Evolutionary conservation across 1,284 basidiomycete species (phyloP).

Genomic region (Cryptococcus sp.): DNA sequence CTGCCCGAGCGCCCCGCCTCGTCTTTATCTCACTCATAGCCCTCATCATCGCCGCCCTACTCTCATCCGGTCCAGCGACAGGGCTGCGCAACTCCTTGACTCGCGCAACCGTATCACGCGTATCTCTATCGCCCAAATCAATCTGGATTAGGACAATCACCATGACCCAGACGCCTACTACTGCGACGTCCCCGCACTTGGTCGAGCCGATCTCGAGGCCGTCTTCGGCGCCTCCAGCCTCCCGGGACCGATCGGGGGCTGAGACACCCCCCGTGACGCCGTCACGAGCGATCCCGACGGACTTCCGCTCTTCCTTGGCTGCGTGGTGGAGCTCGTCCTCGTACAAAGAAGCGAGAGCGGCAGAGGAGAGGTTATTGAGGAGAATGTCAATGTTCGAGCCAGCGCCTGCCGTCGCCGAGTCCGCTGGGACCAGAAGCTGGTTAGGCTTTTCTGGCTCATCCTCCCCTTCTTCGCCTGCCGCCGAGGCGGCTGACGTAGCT

Average conservation of each 20-base stretch:
- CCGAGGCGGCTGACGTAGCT: neutral
- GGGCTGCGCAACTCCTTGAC: too few relatives aligned
- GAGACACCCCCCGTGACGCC: conserved; percentile 10
- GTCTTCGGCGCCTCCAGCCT: conserved; percentile 16
- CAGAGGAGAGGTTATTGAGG: conserved; percentile 46
- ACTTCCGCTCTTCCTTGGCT: conserved; percentile 43
- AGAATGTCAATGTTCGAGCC: conserved; percentile 39
- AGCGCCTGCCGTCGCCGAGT: conserved; percentile 4
- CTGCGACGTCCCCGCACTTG: conserved; percentile 2
- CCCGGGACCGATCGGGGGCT: neutral
- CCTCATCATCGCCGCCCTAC: too few relatives aligned
- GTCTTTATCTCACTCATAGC: too few relatives aligned
- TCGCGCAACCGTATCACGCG: too few relatives aligned
- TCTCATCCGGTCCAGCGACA: too few relatives aligned
- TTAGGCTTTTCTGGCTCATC: conserved; percentile 1
- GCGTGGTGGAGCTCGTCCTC: conserved; percentile 50
- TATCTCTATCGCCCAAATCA: too few relatives aligned
- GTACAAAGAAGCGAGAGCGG: conserved; percentile 43
- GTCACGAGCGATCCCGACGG: conserved; percentile 39
- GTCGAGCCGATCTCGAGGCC: conserved; percentile 4
- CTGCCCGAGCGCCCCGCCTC: too few relatives aligned
- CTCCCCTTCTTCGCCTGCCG: neutral
- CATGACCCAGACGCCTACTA: too few relatives aligned
- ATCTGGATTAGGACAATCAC: too few relatives aligned
- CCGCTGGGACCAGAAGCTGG: conserved; percentile 12